Base-by-base conservation (phyloP, 768 basidiomycete genomes). In the Serendipita sp. region DNA sequence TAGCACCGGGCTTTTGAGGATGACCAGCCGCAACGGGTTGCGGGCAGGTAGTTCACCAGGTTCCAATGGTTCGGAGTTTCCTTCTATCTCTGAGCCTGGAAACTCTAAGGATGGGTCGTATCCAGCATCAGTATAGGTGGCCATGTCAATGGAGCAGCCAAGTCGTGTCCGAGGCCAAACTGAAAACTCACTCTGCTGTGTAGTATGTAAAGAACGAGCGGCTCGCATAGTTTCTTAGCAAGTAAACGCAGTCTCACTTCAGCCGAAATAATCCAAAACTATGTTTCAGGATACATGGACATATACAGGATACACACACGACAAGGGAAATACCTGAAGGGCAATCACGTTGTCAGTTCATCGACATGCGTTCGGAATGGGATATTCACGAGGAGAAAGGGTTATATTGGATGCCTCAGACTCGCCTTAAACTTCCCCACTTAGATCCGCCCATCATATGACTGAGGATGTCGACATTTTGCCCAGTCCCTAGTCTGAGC, bases 381-480 rank as follows among this genome's bases (percentile, higher is more conserved):
- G 38, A 62, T 44, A 28, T 35, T 10, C 58, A 18, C 11, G 58
- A 62, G 10, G 32, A n/a, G n/a, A 35, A 62, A 62, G 18, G 18
- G 13, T 15, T 10, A 32, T 35, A 18, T 7, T 23, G 41, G 10
- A 28, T 23, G 52, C 77, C 85, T 90, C 88, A 87, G 88, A 81
- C 88, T 91, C 88, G 88, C 88, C 88, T 91, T 91, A 78, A 80
- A 75, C 70, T 86, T 46, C 88, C 77, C 78, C 89, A 89, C 76
- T 68, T 84, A 76, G 85, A 83, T 79, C 89, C 86, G 70, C 69
- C 83, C 72, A 73, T 71, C 73, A 65, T 67, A 65, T 66, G 67
- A 66, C 65, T 72, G 70, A 68, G 75, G 45, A 65, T 51, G 44
- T 23, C 23, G 23, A 23, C 23, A 23, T 23, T 23, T 23, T 23